Percentiles rank a stretch among this genome's conserved stretches.
Evolutionary conservation across 768 basidiomycete species (phyloP).

Genomic region (Terana coerulea): DNA sequence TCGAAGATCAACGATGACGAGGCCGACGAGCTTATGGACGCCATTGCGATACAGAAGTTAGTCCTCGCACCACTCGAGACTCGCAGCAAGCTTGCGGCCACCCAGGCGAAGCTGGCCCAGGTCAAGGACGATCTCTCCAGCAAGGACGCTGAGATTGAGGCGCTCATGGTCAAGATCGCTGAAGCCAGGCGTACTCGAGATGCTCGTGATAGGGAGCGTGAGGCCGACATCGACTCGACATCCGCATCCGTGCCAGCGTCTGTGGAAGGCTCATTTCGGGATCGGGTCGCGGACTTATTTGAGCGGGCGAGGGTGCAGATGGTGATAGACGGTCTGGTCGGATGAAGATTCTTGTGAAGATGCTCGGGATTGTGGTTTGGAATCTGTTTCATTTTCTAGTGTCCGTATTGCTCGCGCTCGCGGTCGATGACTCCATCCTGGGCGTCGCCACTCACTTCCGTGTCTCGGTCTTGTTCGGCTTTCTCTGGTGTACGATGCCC

Average conservation of each 20-base stretch:
- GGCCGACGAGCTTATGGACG: not conserved
- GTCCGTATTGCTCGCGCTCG: too few relatives aligned
- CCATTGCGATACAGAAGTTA: not conserved
- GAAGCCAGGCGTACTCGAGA: not conserved
- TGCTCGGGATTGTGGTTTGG: too few relatives aligned
- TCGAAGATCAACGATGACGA: not conserved
- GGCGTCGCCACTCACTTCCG: too few relatives aligned
- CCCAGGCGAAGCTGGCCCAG: too few relatives aligned
- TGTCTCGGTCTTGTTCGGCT: too few relatives aligned
- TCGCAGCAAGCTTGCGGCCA: too few relatives aligned
- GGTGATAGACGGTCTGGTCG: too few relatives aligned
- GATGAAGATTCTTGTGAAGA: too few relatives aligned
- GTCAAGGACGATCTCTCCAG: not conserved
- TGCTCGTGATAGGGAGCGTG: not conserved
- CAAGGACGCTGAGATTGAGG: not conserved
- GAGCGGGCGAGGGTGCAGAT: not conserved
- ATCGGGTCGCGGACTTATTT: not conserved
- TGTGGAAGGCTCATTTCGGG: not conserved
- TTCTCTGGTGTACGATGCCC: too few relatives aligned
- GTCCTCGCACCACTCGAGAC: not conserved
- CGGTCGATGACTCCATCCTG: too few relatives aligned
- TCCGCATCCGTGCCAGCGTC: not conserved
- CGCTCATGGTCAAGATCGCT: not conserved
- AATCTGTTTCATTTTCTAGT: too few relatives aligned
- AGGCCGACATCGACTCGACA: not conserved